These are phyloP conservation scores for Cadophora luteo-olivacea DNA, from an alignment of 2,329 filamentous ascomycete genomes.

Conservation along the genomic window DNA sequence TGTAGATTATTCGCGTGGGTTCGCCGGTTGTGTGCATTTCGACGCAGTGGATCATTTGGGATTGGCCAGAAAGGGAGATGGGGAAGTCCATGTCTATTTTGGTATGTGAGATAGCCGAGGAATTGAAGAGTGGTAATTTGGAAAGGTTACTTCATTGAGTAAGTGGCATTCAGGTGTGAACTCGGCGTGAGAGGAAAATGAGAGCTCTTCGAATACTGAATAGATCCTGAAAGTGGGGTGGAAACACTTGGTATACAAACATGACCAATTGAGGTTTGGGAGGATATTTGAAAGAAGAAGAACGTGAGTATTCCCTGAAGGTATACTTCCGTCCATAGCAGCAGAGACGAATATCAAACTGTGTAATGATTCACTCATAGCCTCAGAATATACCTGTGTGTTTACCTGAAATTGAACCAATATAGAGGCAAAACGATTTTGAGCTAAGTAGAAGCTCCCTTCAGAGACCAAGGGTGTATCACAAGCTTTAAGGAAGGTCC, in stretches of 20 bases:
- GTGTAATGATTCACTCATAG: too few relatives aligned
- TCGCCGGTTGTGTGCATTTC: slow-evolving; percentile 18
- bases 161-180: too few relatives aligned
- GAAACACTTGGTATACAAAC: background rate
- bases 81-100: background rate
- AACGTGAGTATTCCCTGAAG: background rate
- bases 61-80: background rate
- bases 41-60: background rate
- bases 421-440: too few relatives aligned
- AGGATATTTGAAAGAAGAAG: background rate
- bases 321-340: background rate
- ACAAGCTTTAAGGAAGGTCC: too few relatives aligned
- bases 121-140: too few relatives aligned
- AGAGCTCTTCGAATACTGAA: background rate
- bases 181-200: too few relatives aligned
- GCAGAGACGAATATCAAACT: background rate
- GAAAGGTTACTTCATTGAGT: too few relatives aligned
- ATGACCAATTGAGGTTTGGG: background rate
- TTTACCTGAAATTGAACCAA: too few relatives aligned
- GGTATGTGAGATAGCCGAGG: too few relatives aligned
- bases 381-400: too few relatives aligned
- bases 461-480: too few relatives aligned
- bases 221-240: background rate
- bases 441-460: too few relatives aligned
- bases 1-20: slow-evolving; percentile 16